Evolutionary conservation across 2,329 filamentous ascomycete genomes (phyloP).

Genomic region (Penicillium digitatum): DNA sequence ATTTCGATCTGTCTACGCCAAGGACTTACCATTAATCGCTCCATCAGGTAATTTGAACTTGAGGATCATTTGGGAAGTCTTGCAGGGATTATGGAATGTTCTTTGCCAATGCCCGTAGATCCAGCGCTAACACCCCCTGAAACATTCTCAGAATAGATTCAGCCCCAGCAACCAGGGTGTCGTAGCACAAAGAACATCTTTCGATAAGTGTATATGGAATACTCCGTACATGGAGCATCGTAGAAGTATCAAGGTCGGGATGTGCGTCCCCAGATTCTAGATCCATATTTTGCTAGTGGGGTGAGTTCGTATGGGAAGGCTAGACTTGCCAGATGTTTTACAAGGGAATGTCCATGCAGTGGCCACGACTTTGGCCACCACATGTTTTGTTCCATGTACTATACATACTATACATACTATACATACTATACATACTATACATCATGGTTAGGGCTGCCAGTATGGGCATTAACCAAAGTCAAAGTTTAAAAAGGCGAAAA

Average conservation of each 20-base stretch:
- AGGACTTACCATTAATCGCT: background rate
- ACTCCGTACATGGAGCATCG: background rate
- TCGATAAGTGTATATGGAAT: background rate
- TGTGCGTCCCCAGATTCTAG: constrained; percentile 28
- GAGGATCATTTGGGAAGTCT: background rate
- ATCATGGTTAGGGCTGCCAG: constrained; percentile 2
- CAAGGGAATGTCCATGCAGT: background rate
- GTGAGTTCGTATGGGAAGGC: constrained; percentile 14
- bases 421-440: too few relatives aligned
- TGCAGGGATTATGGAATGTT: constrained; percentile 25
- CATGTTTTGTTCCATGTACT: background rate
- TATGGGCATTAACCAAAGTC: background rate
- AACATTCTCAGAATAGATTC: background rate
- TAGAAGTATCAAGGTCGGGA: constrained; percentile 17
- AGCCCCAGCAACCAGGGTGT: constrained; percentile 3
- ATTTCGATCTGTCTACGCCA: background rate
- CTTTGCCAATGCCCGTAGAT: constrained; percentile 5
- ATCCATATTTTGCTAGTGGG: constrained; percentile 21
- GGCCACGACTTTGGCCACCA: background rate
- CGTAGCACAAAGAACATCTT: background rate
- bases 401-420: too few relatives aligned
- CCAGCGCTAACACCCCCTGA: constrained; percentile 5
- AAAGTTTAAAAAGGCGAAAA: background rate
- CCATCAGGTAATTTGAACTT: background rate
- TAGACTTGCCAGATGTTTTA: background rate